Evolutionary conservation across 805 yeast species (phyloP).

Genomic region (Candida morakotiae): DNA sequence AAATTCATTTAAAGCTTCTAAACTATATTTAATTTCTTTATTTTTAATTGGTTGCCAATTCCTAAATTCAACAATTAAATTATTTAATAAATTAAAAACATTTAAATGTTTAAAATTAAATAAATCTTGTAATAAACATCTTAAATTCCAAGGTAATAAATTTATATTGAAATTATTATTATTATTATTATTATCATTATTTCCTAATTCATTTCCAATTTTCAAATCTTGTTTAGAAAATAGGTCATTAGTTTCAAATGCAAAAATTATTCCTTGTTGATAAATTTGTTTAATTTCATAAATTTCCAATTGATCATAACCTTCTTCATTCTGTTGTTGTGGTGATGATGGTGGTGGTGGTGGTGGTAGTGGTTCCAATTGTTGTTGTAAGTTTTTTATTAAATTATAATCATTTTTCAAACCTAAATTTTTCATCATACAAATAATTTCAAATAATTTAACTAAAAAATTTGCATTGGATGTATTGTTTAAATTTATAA

Average conservation of each 20-base stretch:
- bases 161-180: constrained; percentile 2
- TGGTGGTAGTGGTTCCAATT: too few relatives aligned
- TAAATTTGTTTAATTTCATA: constrained; percentile 22
- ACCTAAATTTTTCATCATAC: constrained; percentile 34
- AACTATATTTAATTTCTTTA: constrained; percentile 29
- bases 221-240: constrained; percentile 16
- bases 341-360: too few relatives aligned
- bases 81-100: constrained; percentile 17
- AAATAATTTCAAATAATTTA: constrained; percentile 22
- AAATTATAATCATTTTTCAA: constrained; percentile 25
- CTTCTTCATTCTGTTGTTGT: constrained; percentile 17
- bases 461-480: constrained; percentile 24
- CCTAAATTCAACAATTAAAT: constrained; percentile 21
- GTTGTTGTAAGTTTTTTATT: constrained; percentile 22
- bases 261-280: constrained; percentile 24
- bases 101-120: constrained; percentile 26
- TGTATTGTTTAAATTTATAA: constrained; percentile 12
- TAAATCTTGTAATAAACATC: constrained; percentile 35
- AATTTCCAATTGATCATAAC: constrained; percentile 14
- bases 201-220: constrained; percentile 7
- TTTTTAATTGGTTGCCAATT: constrained; percentile 30
- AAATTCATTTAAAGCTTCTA: constrained; percentile 30
- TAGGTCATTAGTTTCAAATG: constrained; percentile 37
- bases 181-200: background rate
- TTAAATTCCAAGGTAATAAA: constrained; percentile 35